Base-by-base conservation (phyloP, 1,139 yeast genomes). In the Lipomyces yarrowii region DNA sequence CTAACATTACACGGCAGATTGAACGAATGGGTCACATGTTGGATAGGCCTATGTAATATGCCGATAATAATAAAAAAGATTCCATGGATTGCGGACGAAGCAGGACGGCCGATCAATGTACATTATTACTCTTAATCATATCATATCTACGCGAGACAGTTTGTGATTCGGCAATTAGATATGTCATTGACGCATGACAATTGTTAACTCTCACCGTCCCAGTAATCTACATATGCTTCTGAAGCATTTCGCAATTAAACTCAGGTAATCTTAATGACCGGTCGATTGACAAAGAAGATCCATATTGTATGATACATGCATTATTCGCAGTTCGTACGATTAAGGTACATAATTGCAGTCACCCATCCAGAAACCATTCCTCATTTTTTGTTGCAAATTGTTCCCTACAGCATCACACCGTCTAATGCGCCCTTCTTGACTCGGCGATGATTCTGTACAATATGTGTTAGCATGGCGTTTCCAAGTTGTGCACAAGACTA, bases 21-120 rank as follows among this genome's bases (percentile, higher is more conserved):
- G 97, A 93, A 77, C 84, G 97, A 74, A 96, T 96, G 99, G 99
- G 99, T 0, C 99, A 96, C 78, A 80, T 94, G 70, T 80, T 91
- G 65, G 60, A 60, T 59, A 57, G 51, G 51, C 68, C 68, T 8
- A 15, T 60, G 13, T 61, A 23, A 60, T 51, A 21, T 15, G 7
- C 13, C 18, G 33, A n/a, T 57, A 26, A 26, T 39, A 23, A 33
- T 21, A 42, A 42, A 42, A 3, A 8, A n/a, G 7, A 8, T n/a
- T 1, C 84, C 55, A 77, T 81, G 15, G 78, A 81, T 70, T 82
- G 84, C 72, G 84, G 83, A 67, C 83, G 86, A 86, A 84, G 82
- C 64, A 79, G 71, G 72, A 18, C 64, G 64, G 8, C 55, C 63
- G 2, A 60, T 67, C 10, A 67, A 67, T 42, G 62, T 67, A 10